phyloP scores from a whole-genome alignment of 225 moss, liverwort and hornwort genomes.

The Lunularia cruciata region DNA sequence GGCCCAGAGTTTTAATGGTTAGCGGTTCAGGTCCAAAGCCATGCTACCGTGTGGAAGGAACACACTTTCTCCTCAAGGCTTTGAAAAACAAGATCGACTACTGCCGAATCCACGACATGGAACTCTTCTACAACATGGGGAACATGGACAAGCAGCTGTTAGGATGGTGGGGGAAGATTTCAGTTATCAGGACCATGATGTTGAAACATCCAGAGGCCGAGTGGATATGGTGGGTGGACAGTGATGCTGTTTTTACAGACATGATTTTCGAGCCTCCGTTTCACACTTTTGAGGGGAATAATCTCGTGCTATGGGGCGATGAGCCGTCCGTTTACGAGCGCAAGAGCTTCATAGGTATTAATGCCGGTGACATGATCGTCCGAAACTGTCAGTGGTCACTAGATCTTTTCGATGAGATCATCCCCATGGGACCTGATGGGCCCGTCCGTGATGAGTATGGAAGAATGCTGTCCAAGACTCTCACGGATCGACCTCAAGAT shows the following conservation, averaged over 20 bases:
- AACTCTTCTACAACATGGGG: slow-evolving; percentile 65
- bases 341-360: slow-evolving; percentile 62
- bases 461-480: slow-evolving; percentile 49
- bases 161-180: slow-evolving; percentile 71
- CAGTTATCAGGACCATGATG: slow-evolving; percentile 67
- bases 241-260: slow-evolving; percentile 68
- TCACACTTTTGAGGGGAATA: slow-evolving; percentile 45
- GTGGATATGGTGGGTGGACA: slow-evolving; percentile 89
- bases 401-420: slow-evolving; percentile 63
- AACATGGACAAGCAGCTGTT: slow-evolving; percentile 60
- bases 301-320: slow-evolving; percentile 58
- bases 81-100: slow-evolving; percentile 71
- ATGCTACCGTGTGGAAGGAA: slow-evolving; percentile 48
- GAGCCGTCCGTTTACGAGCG: slow-evolving; percentile 47
- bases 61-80: slow-evolving; percentile 60
- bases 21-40: slow-evolving; percentile 49
- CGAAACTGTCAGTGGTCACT: slow-evolving; percentile 82
- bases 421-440: slow-evolving; percentile 56
- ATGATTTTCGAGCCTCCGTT: slow-evolving; percentile 65
- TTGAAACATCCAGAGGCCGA: slow-evolving; percentile 65
- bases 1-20: slow-evolving; percentile 54
- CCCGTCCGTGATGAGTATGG: slow-evolving; percentile 35
- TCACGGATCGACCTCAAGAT: slow-evolving; percentile 48
- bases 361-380: slow-evolving; percentile 59
- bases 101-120: slow-evolving; percentile 57